Base-by-base conservation (phyloP, 306 rosid species). In the Adenanthera pavonina region DNA sequence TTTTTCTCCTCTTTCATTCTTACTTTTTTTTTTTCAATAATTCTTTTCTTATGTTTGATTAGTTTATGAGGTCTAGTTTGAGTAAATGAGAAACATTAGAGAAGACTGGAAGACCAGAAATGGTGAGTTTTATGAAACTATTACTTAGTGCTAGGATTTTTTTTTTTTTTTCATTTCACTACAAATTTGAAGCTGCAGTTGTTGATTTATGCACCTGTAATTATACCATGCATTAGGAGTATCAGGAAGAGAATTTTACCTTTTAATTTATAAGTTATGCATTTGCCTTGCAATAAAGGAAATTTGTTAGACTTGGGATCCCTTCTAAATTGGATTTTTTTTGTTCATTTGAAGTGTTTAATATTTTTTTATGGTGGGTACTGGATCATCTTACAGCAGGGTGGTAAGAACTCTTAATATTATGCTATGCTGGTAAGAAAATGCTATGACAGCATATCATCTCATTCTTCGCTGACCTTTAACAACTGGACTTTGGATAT, bases 361-460 rank as follows among this genome's bases (percentile, higher is more conserved):
- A 78, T 82, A 84, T 84, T 81, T 84, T 89, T 89, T 86, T 81
- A 85, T 85, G 72, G 84, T 86, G 88, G 88, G 82, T 77, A 30
- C 86, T 88, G 89, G 86, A 82, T 85, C 84, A 73, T 89, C 85
- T 88, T 91, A 90, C 80, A 82, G 87, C 93, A 90, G 97, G 92
- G 85, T 85, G 52, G 69, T 65, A 72, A 87, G 89, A 82, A 49
- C 61, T 84, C 64, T 84, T 86, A 82, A 84, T 86, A 88, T 78
- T 83, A 78, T 89, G 83, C 81, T 73, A 56, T 89, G 79, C 80
- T 53, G 86, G 94, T 73, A 86, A 86, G 89, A 81, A 81, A 81
- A 89, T 91, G 87, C 89, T 61, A 84, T 88, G 94, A 91, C 90
- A 83, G 88, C 74, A 57, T 83, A 82, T 86, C 81, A 82, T 89